These are phyloP conservation scores for Suhomyces atakaporum DNA, from an alignment of 1,139 yeast genomes.

Conservation along the genomic window DNA sequence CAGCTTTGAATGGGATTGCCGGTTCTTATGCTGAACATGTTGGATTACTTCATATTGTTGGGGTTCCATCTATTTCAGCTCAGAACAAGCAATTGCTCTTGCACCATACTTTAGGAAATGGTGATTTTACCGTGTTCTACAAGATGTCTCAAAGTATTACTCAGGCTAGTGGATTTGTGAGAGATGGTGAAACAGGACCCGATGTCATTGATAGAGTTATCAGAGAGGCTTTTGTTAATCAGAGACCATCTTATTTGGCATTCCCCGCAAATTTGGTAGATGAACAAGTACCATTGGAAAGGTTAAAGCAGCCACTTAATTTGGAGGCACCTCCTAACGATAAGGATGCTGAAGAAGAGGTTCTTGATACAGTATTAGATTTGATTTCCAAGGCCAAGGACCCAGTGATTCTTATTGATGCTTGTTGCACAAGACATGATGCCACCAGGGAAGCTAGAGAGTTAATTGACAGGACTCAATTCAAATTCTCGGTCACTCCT, in stretches of 20 bases:
- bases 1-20: conserved; percentile 59
- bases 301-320: conserved; percentile 65
- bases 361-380: conserved; percentile 54
- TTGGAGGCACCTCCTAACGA: conserved; percentile 63
- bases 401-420: conserved; percentile 80
- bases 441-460: conserved; percentile 61
- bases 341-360: conserved; percentile 70
- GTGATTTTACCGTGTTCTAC: conserved; percentile 48
- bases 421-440: conserved; percentile 80
- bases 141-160: conserved; percentile 63
- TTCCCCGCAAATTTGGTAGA: conserved; percentile 82
- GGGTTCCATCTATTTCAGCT: conserved; percentile 42
- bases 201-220: conserved; percentile 71
- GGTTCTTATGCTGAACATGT: conserved; percentile 64
- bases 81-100: conserved; percentile 39
- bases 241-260: conserved; percentile 82
- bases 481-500: conserved; percentile 41
- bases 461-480: conserved; percentile 68
- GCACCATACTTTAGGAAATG: conserved; percentile 49
- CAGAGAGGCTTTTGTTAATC: conserved; percentile 67
- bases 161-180: conserved; percentile 62
- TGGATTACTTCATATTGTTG: conserved; percentile 56
- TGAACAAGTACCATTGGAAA: conserved; percentile 54
- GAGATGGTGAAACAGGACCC: conserved; percentile 65
- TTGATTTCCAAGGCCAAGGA: conserved; percentile 59